phyloP scores from a whole-genome alignment of 768 basidiomycete genomes.

The Xerocomellus dryophilus region DNA sequence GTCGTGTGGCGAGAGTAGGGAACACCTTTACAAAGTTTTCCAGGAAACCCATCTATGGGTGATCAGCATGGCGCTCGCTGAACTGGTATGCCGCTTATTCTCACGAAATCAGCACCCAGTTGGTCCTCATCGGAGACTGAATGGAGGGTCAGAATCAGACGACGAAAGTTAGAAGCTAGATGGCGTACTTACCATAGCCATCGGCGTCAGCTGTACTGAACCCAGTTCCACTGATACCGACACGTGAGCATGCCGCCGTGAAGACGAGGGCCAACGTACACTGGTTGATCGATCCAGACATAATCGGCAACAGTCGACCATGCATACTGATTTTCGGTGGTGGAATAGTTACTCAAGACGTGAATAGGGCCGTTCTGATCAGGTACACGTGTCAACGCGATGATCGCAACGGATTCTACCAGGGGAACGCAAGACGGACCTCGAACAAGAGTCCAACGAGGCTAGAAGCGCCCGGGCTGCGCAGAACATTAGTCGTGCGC shows the following conservation, averaged over 20 bases:
- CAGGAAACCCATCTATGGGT: conserved; percentile 61
- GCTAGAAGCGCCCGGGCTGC: conserved; percentile 65
- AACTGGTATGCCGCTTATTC: conserved; percentile 13
- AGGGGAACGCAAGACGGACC: conserved; percentile 32
- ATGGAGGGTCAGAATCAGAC: conserved; percentile 9
- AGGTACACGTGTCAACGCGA: neutral
- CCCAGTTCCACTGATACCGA: conserved; percentile 49
- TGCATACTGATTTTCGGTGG: conserved; percentile 48
- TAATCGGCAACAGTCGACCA: conserved; percentile 54
- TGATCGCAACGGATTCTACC: too few species aligned
- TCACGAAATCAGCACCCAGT: conserved; percentile 46
- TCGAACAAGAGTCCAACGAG: conserved; percentile 60
- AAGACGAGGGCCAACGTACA: conserved; percentile 27
- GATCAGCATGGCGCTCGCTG: neutral
- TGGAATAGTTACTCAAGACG: conserved; percentile 47
- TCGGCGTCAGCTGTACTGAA: conserved; percentile 57
- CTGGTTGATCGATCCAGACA: conserved; percentile 74
- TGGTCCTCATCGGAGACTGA: conserved; percentile 59
- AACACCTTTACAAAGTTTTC: conserved; percentile 71
- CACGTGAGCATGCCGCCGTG: neutral
- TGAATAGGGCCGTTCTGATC: conserved; percentile 71
- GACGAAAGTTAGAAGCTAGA: neutral
- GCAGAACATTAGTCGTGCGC: neutral
- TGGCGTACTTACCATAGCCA: conserved; percentile 48
- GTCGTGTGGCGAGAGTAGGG: conserved; percentile 61